Conservation (phyloP, 148 eudicot genomes). For the Rhododendron henanense region DNA sequence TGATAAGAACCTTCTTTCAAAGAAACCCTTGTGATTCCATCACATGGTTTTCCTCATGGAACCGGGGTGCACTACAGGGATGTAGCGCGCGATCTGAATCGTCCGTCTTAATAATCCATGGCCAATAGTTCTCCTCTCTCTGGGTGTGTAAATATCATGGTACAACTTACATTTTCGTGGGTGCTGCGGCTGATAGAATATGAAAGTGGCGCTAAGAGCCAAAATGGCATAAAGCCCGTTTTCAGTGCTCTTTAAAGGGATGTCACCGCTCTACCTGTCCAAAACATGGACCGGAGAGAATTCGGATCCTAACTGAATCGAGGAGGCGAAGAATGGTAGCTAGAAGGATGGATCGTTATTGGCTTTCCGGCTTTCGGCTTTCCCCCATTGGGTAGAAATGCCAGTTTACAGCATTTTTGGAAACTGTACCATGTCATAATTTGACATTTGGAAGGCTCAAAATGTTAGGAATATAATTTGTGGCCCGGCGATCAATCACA, state of each 20-base stretch:
- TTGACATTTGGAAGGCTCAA: background rate
- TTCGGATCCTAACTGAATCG: no score
- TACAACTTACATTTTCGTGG: background rate
- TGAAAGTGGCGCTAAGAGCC: background rate
- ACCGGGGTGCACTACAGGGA: background rate
- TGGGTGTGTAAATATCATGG: no score
- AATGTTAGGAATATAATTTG: background rate
- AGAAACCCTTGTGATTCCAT: background rate
- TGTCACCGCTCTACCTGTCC: no score
- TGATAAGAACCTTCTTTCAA: constrained; percentile 8
- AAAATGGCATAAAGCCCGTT: background rate
- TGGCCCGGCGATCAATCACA: no score
- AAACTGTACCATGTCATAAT: background rate
- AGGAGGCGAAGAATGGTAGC: background rate
- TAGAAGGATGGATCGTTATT: background rate
- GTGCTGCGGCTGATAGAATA: background rate
- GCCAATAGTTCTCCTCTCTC: no score
- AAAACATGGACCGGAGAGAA: no score
- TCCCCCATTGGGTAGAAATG: no score
- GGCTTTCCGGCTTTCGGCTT: no score
- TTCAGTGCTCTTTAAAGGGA: background rate
- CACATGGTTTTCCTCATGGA: background rate
- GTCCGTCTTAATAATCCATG: background rate
- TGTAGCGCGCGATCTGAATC: no score
- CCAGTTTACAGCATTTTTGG: background rate